Evolutionary conservation across 1,284 basidiomycete species (phyloP), one percentile per base, ranked within the genome.

Genomic region (Meripilus lineatus): DNA sequence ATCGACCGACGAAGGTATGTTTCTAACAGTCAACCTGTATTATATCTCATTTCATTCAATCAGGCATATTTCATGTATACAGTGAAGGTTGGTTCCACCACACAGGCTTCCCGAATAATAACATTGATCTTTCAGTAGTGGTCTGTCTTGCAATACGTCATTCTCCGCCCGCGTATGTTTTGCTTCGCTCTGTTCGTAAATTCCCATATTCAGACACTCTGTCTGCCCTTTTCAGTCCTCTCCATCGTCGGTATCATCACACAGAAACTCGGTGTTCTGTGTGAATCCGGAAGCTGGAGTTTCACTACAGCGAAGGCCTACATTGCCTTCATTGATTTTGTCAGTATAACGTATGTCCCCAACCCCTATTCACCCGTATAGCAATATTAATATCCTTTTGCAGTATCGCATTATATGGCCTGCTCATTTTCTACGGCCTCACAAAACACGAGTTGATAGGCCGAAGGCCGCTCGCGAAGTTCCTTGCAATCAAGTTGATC

Each of bases 1-100:
- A 84, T 62, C 69, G 89, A 28, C 86, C 89, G 0, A 87, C 85
- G 7, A 93, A 93, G 68, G 82, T 78, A 46, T 23, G 43, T 35
- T n/a, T 33, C 18, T 41, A 34, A 7, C 25, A 20, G 6, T 1
- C 21, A n/a, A 5, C 5, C 7, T 24, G 13, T 32, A 10, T 24
- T 32, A 33, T 44, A 17, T 32, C 26, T 25, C 20, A 5, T 14
- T 18, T 22, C 22, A 21, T 40, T 21, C 13, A 10, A 13, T 2
- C 47, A 84, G 79, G 72, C 84, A 0, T 91, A 93, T 64, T 93
- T 93, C 61, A 85, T 93, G 81, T 85, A 91, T 60, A 84, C 89
- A 1, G 64, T 93, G 56, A 91, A 89, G 68, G 84, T 87, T 54
- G 32, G 65, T 17, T 21, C 32, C 7, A 25, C 24, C 26, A 20